These are phyloP conservation scores for Vitis rupestris DNA, from an alignment of 164 flowering plant genomes.

Conservation along the genomic window DNA sequence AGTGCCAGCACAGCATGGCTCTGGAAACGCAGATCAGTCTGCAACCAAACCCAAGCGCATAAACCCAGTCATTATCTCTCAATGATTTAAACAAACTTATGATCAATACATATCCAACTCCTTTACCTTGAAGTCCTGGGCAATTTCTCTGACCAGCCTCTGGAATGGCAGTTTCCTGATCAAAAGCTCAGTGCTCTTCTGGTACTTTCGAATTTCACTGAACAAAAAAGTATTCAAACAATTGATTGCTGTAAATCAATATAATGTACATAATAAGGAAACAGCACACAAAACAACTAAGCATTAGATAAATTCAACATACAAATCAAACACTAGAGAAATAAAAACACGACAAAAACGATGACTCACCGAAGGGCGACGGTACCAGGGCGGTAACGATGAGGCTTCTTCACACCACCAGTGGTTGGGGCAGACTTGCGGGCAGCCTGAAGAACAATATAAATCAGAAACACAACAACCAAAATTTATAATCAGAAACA, in stretches of 20 bases:
- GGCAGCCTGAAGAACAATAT: conserved; percentile 12
- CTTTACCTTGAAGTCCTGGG: conserved; percentile 23
- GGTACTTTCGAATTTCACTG: conserved; percentile 30
- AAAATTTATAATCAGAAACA: background rate
- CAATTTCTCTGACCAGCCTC: conserved; percentile 30
- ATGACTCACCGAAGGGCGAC: conserved; percentile 24
- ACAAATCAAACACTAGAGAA: background rate
- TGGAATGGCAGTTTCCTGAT: conserved; percentile 30
- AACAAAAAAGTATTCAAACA: background rate
- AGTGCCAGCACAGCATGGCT: conserved; percentile 26
- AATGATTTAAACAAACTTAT: too few species aligned
- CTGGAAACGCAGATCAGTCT: conserved; percentile 29
- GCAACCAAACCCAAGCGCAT: conserved; percentile 5
- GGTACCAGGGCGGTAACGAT: conserved; percentile 28
- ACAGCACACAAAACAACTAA: too few species aligned
- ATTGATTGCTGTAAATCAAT: too few species aligned
- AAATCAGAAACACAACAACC: too few species aligned
- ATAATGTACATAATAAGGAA: too few species aligned
- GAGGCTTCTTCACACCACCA: conserved; percentile 30
- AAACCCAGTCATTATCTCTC: background rate
- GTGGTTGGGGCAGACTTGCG: conserved; percentile 29
- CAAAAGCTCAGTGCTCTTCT: conserved; percentile 28
- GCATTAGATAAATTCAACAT: too few species aligned
- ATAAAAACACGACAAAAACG: background rate
- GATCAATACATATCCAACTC: too few species aligned